These are phyloP conservation scores for Amborella trichopoda DNA, from an alignment of 164 flowering plant species.

Conservation along the genomic window DNA sequence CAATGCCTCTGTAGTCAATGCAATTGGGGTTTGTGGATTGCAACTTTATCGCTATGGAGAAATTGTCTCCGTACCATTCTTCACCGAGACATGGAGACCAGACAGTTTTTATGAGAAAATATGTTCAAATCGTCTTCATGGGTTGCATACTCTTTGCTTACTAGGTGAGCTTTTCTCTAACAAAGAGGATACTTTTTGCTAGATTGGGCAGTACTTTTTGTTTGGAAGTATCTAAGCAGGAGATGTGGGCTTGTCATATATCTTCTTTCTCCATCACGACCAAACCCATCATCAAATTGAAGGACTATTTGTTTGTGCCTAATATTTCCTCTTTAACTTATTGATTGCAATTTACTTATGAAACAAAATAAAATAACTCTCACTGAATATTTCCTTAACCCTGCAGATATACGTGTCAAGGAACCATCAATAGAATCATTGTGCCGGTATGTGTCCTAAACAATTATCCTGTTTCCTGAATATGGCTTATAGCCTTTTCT, in stretches of 20 bases:
- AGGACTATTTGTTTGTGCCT: too few relatives aligned
- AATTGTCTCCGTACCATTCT: slow-evolving; percentile 84
- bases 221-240: too few relatives aligned
- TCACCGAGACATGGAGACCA: slow-evolving; percentile 91
- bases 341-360: too few relatives aligned
- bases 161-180: slow-evolving; percentile 43
- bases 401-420: slow-evolving; percentile 84
- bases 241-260: too few relatives aligned
- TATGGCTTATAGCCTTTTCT: too few relatives aligned
- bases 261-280: too few relatives aligned
- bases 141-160: slow-evolving; percentile 87
- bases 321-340: too few relatives aligned
- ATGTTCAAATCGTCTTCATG: slow-evolving; percentile 45
- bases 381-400: not conserved
- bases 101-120: slow-evolving; percentile 91
- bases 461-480: too few relatives aligned
- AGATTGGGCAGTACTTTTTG: too few relatives aligned
- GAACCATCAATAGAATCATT: slow-evolving; percentile 84
- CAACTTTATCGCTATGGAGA: slow-evolving; percentile 96
- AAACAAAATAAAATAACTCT: too few relatives aligned
- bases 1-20: slow-evolving; percentile 96
- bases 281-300: too few relatives aligned
- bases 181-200: too few relatives aligned
- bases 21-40: slow-evolving; percentile 85
- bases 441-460: slow-evolving; percentile 42